Conservation (phyloP, 2,329 filamentous ascomycete genomes). For the Colletotrichum higginsianum region DNA sequence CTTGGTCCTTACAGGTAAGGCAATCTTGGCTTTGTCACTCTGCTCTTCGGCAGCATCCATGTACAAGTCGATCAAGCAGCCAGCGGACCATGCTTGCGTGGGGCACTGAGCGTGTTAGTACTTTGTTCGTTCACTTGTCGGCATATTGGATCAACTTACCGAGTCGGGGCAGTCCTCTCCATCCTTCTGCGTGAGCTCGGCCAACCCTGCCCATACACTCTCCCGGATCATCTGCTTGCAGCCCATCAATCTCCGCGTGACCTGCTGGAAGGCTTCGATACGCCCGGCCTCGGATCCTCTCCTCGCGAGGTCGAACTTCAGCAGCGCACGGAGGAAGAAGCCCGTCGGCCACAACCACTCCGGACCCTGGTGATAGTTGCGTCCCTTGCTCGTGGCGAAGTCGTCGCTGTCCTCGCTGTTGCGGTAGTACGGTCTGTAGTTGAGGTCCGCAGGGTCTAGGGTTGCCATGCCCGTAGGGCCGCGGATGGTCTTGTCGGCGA, state of each 20-base stretch:
- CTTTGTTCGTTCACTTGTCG: background rate
- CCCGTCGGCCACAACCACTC: slow-evolving; percentile 99
- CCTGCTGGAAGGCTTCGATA: slow-evolving; percentile 94
- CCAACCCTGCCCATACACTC: slow-evolving; percentile 89
- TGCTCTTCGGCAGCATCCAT: slow-evolving; percentile 83
- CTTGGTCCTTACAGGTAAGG: slow-evolving; percentile 47
- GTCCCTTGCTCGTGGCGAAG: slow-evolving; percentile 92
- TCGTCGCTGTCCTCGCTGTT: slow-evolving; percentile 95
- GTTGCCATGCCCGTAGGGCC: slow-evolving; percentile 97
- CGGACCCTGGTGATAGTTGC: slow-evolving; percentile 98
- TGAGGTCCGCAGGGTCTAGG: slow-evolving; percentile 90
- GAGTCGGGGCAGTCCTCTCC: slow-evolving; percentile 90
- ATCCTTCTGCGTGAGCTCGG: slow-evolving; percentile 93
- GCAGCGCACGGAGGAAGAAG: slow-evolving; percentile 91
- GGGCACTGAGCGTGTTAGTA: slow-evolving; percentile 74
- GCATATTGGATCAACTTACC: slow-evolving; percentile 67
- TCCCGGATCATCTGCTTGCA: slow-evolving; percentile 88
- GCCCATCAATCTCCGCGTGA: slow-evolving; percentile 84
- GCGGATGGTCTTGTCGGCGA: slow-evolving; percentile 84
- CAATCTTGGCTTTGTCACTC: slow-evolving; percentile 45
- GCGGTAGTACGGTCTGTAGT: slow-evolving; percentile 95
- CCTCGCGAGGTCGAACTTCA: slow-evolving; percentile 89
- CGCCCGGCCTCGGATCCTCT: slow-evolving; percentile 75
- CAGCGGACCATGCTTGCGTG: slow-evolving; percentile 96
- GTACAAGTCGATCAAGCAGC: slow-evolving; percentile 95